phyloP scores from a whole-genome alignment of 2,329 filamentous ascomycete genomes.

The Sclerotinia sclerotiorum region DNA sequence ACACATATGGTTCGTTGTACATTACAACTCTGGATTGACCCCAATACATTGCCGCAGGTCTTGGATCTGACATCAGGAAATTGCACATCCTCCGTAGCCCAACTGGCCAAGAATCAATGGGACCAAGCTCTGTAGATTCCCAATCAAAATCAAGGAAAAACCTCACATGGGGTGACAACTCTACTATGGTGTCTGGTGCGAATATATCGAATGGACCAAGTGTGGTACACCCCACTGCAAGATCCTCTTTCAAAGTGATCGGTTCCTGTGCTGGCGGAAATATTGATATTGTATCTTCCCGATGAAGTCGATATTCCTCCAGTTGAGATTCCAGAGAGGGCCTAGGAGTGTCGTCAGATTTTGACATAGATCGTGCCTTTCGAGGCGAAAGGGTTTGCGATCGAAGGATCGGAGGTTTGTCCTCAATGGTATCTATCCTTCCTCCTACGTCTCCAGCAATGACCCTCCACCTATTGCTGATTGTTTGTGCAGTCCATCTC shows the following conservation, averaged over 20 bases:
- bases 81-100: slow-evolving; percentile 78
- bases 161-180: slow-evolving; percentile 32
- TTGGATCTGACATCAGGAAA: slow-evolving; percentile 76
- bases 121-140: slow-evolving; percentile 42
- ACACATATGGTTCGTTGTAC: slow-evolving; percentile 71
- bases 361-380: slow-evolving; percentile 9
- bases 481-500: slow-evolving; percentile 30
- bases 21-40: slow-evolving; percentile 66
- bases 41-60: slow-evolving; percentile 78
- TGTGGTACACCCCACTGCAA: slow-evolving; percentile 5
- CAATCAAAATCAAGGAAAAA: slow-evolving; percentile 45
- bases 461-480: slow-evolving; percentile 32
- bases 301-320: slow-evolving; percentile 15
- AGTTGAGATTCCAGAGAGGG: slow-evolving; percentile 8
- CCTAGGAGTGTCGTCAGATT: slow-evolving; percentile 1
- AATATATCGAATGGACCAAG: slow-evolving; percentile 34
- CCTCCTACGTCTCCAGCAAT: slow-evolving; percentile 27
- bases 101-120: slow-evolving; percentile 54
- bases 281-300: slow-evolving; percentile 16
- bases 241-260: background rate
- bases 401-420: slow-evolving; percentile 18
- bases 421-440: background rate
- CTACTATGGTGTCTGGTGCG: slow-evolving; percentile 21
- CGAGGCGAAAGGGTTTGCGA: slow-evolving; percentile 22
- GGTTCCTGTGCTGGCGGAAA: slow-evolving; percentile 15